Conservation (phyloP, 805 yeast species). For the Isabelozyma heimii region DNA sequence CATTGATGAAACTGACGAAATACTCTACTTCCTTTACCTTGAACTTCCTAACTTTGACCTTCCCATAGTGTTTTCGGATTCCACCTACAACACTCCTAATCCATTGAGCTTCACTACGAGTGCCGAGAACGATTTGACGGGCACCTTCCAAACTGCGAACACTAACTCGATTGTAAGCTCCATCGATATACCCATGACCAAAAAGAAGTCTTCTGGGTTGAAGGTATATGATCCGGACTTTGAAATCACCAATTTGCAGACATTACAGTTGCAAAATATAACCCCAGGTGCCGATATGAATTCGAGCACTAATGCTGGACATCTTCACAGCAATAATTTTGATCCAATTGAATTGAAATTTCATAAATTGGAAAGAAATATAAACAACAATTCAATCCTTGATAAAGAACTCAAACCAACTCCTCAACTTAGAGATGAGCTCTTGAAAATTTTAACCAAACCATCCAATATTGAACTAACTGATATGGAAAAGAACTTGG, state of each 20-base stretch:
- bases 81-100: slow-evolving; percentile 13
- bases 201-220: neutral
- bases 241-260: slow-evolving; percentile 6
- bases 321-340: slow-evolving; percentile 10
- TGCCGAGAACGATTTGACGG: neutral
- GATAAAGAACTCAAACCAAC: slow-evolving; percentile 90
- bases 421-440: slow-evolving; percentile 72
- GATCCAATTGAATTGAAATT: slow-evolving; percentile 91
- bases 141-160: slow-evolving; percentile 12
- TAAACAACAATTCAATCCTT: slow-evolving; percentile 69
- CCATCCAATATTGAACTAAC: slow-evolving; percentile 82
- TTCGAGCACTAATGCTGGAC: slow-evolving; percentile 12
- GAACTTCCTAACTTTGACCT: slow-evolving; percentile 44
- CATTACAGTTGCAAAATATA: neutral
- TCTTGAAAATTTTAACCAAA: slow-evolving; percentile 63
- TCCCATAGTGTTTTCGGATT: slow-evolving; percentile 42
- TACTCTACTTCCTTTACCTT: slow-evolving; percentile 26
- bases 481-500: slow-evolving; percentile 78
- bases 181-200: slow-evolving; percentile 27
- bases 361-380: slow-evolving; percentile 73
- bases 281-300: neutral
- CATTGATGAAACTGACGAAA: slow-evolving; percentile 1
- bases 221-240: slow-evolving; percentile 48
- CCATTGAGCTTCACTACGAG: neutral
- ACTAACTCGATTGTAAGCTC: slow-evolving; percentile 34